Conservation (phyloP, 176 grass and related monocot genomes). For the Poa pratensis region DNA sequence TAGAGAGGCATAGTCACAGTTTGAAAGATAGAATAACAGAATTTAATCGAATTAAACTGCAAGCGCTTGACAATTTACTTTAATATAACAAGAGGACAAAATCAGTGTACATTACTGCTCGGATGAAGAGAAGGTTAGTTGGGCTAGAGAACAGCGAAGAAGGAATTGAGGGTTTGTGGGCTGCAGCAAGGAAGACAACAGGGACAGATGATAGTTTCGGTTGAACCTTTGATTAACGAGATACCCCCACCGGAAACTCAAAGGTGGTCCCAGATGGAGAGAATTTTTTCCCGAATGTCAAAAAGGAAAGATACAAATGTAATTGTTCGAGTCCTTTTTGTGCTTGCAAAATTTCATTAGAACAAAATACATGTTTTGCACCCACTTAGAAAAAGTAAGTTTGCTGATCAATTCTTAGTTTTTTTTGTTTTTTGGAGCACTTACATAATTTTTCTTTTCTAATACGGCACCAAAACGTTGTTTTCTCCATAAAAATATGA, state of each 20-base stretch:
- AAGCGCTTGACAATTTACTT: slow-evolving; percentile 4
- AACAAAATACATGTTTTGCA: not conserved
- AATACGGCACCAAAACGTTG: not conserved
- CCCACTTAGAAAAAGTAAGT: not conserved
- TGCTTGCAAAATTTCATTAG: not conserved
- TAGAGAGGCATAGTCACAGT: not conserved
- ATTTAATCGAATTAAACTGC: not conserved
- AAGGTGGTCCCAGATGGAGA: not conserved
- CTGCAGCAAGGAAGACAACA: too few species aligned
- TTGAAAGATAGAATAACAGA: slow-evolving; percentile 1
- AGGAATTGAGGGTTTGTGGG: not conserved
- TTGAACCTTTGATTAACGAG: too few species aligned
- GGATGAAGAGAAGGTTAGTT: not conserved
- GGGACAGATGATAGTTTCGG: too few species aligned
- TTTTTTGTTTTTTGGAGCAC: not conserved
- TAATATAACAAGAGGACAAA: not conserved
- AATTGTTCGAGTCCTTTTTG: not conserved
- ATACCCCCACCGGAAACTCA: too few species aligned
- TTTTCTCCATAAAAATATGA: not conserved
- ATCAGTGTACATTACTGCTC: not conserved
- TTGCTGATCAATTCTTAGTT: not conserved
- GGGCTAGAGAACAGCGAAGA: not conserved
- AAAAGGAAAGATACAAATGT: not conserved
- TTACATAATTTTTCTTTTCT: not conserved
- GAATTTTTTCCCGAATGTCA: not conserved